Conservation (phyloP, 2,329 filamentous ascomycete genomes). For the Sordariomycetes sp. region DNA sequence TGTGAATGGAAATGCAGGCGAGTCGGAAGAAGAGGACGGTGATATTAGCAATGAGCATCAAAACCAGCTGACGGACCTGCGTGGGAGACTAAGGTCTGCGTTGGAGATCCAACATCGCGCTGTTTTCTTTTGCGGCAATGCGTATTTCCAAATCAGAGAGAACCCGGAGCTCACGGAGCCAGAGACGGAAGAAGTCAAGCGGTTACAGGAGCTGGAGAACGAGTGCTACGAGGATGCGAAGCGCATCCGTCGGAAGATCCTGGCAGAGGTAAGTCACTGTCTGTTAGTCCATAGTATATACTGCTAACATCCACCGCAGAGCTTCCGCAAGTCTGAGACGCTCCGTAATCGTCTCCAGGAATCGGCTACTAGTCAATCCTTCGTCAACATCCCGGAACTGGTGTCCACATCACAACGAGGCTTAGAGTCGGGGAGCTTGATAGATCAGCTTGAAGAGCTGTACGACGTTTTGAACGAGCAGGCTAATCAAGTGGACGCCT, state of each 20-base stretch:
- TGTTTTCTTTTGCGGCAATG: constrained; percentile 74
- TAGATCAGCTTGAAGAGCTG: constrained; percentile 54
- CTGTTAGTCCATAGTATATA: constrained; percentile 5
- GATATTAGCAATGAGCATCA: constrained; percentile 1
- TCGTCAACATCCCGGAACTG: constrained; percentile 48
- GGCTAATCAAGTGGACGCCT: constrained; percentile 55
- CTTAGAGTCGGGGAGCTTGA: constrained; percentile 56
- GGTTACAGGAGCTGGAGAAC: constrained; percentile 57
- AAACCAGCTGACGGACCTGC: constrained; percentile 4
- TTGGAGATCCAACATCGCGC: constrained; percentile 73
- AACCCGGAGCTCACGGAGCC: constrained; percentile 49
- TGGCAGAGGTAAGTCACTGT: constrained; percentile 38
- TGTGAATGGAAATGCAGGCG: constrained; percentile 10
- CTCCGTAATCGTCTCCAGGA: constrained; percentile 50
- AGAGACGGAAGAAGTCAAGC: constrained; percentile 52
- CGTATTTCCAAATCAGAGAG: constrained; percentile 70
- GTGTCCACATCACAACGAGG: constrained; percentile 41
- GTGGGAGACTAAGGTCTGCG: constrained; percentile 48
- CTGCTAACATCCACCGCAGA: background rate
- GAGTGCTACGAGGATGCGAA: constrained; percentile 70
- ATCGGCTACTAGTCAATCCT: constrained; percentile 36
- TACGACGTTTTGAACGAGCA: constrained; percentile 58
- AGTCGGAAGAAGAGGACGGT: constrained; percentile 11
- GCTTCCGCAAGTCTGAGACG: constrained; percentile 15
- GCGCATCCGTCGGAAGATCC: constrained; percentile 60